phyloP scores from a whole-genome alignment of 345 rosid genomes.

The Eucalyptus virginea region DNA sequence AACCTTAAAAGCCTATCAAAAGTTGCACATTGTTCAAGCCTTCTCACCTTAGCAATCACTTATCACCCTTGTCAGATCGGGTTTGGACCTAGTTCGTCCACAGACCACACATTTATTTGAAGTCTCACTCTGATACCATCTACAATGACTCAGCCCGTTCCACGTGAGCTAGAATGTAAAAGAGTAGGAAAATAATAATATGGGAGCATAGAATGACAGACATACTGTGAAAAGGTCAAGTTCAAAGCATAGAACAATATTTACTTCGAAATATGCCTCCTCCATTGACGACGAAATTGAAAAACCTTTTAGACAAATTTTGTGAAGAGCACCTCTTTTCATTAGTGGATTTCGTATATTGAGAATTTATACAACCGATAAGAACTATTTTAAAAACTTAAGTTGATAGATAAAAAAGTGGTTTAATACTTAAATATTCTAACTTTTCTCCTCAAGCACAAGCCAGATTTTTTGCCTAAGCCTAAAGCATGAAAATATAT shows the following conservation, averaged over 20 bases:
- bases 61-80: background rate
- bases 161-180: background rate
- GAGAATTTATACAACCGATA: too few species aligned
- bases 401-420: background rate
- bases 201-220: background rate
- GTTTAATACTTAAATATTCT: too few species aligned
- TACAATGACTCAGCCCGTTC: background rate
- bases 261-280: background rate
- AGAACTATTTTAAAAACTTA: too few species aligned
- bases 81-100: background rate
- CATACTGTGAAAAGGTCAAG: background rate
- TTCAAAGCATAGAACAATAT: background rate
- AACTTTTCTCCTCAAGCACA: background rate
- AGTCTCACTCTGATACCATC: background rate
- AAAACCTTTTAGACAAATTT: background rate
- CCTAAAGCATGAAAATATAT: background rate
- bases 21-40: background rate
- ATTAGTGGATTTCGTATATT: background rate
- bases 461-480: background rate
- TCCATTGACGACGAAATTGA: accelerated
- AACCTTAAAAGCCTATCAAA: background rate
- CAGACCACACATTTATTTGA: background rate
- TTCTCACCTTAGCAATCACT: background rate
- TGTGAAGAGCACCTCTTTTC: background rate
- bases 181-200: background rate